Percentiles rank a stretch among this genome's conserved stretches.
Conservation (phyloP, 108 stramenopile species). For the Fragilaria crotonensis region DNA sequence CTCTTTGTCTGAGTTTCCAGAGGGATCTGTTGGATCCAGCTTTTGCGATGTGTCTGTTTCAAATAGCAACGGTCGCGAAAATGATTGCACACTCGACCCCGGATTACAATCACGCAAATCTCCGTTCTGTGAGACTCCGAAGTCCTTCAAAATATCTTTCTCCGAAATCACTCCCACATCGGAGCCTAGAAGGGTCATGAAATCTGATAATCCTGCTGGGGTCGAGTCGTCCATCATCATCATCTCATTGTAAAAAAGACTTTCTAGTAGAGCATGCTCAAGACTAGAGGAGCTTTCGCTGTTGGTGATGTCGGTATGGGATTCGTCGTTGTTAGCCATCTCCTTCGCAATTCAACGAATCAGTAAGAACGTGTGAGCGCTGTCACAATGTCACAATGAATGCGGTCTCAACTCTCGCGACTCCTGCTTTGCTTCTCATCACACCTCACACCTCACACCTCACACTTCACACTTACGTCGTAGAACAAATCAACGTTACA, state of each 20-base stretch:
- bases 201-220: neutral
- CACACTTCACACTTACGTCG: too few relatives aligned
- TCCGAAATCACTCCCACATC: conserved; percentile 18
- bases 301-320: neutral
- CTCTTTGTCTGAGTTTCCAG: neutral
- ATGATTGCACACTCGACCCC: neutral
- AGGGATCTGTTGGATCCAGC: neutral
- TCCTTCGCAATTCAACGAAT: too few relatives aligned
- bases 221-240: conserved; percentile 30
- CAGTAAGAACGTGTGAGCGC: too few relatives aligned
- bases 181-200: conserved; percentile 3
- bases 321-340: too few relatives aligned
- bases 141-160: conserved; percentile 34
- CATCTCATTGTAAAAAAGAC: conserved; percentile 66
- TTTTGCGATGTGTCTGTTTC: neutral
- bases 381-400: too few relatives aligned
- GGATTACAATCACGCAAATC: neutral
- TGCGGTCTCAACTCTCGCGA: too few relatives aligned
- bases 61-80: neutral
- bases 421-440: too few relatives aligned
- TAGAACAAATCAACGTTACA: too few relatives aligned
- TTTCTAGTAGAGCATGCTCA: conserved; percentile 49
- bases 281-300: conserved; percentile 7
- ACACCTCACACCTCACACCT: too few relatives aligned
- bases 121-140: conserved; percentile 19